Percentiles rank a stretch among this genome's conserved stretches.
These are phyloP conservation scores for Geosmithia putterillii DNA, from an alignment of 2,329 filamentous ascomycete species.

Conservation along the genomic window DNA sequence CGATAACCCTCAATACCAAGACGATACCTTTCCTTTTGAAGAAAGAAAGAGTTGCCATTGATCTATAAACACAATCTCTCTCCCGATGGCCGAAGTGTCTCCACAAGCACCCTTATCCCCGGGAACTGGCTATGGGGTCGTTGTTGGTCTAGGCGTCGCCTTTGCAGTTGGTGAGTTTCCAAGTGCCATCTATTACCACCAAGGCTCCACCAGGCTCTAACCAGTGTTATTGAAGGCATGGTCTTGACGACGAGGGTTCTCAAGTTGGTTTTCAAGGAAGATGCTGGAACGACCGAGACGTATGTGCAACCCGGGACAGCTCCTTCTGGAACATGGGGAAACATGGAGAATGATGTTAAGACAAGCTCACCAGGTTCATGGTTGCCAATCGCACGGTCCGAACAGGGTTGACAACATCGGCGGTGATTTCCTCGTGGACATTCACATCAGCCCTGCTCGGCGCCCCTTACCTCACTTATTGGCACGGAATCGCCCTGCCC, in stretches of 20 bases:
- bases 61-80: background rate
- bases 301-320: background rate
- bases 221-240: background rate
- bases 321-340: no score
- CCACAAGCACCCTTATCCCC: background rate
- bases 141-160: conserved; percentile 29
- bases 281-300: conserved; percentile 61
- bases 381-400: conserved; percentile 5
- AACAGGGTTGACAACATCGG: conserved; percentile 4
- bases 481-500: conserved; percentile 50
- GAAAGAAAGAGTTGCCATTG: no score
- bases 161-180: conserved; percentile 39
- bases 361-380: conserved; percentile 1
- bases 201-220: background rate
- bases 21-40: no score
- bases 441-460: conserved; percentile 72
- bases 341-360: no score
- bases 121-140: conserved; percentile 1
- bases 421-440: conserved; percentile 46
- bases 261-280: conserved; percentile 47
- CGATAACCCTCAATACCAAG: no score
- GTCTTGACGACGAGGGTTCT: conserved; percentile 27
- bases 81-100: background rate
- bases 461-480: conserved; percentile 62
- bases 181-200: background rate